Evolutionary conservation across 306 rosid genomes (phyloP).

Genomic region (Citrullus colocynthis): DNA sequence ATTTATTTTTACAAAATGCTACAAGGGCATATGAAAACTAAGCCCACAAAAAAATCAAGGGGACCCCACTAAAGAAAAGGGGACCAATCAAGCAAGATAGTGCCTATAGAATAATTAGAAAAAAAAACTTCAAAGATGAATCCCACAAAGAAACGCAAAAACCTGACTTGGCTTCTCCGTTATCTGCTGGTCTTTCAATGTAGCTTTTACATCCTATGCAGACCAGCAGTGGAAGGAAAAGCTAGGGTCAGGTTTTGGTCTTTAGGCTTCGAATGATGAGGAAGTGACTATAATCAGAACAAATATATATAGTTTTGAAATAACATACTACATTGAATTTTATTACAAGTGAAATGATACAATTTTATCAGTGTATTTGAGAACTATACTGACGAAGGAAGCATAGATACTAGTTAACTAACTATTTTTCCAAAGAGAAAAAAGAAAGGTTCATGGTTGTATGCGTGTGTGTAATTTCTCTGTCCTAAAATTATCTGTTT

Average conservation of each 20-base stretch:
- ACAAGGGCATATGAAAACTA: too few relatives aligned
- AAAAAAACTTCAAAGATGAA: too few relatives aligned
- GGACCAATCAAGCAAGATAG: too few relatives aligned
- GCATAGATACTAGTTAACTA: slow-evolving; percentile 18
- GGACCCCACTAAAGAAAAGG: too few relatives aligned
- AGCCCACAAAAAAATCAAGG: too few relatives aligned
- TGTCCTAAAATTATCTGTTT: background rate
- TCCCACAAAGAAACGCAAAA: background rate
- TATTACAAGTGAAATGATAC: background rate
- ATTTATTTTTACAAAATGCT: background rate
- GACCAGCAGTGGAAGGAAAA: background rate
- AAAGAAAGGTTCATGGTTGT: background rate
- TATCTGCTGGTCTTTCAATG: background rate
- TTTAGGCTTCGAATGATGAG: background rate
- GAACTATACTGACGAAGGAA: background rate
- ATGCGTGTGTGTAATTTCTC: background rate
- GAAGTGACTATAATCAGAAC: background rate
- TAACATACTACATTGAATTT: background rate
- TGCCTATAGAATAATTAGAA: too few relatives aligned
- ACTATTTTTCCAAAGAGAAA: slow-evolving; percentile 44
- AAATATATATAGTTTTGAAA: background rate
- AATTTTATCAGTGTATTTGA: background rate
- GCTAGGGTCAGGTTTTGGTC: background rate
- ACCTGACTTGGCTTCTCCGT: background rate
- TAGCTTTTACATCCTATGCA: too few relatives aligned